Conservation (phyloP, 2,329 filamentous ascomycete species). For the Colletotrichum melonis region DNA sequence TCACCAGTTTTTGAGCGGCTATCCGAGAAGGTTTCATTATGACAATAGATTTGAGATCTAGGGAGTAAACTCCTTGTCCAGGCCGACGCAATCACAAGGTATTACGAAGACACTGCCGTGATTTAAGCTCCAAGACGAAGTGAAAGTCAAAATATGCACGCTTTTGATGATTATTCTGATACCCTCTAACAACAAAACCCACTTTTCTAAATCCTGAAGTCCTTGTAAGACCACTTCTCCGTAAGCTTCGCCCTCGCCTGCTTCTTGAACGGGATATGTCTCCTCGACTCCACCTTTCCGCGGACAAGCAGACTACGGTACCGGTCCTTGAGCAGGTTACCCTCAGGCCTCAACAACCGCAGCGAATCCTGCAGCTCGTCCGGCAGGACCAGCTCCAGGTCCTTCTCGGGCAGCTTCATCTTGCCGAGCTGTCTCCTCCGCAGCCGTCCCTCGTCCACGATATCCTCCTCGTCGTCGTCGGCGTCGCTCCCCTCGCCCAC, state of each 20-base stretch:
- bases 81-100: too few species aligned
- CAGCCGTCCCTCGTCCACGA: constrained; percentile 72
- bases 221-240: constrained; percentile 99
- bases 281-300: constrained; percentile 88
- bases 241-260: constrained; percentile 84
- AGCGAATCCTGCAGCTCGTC: constrained; percentile 87
- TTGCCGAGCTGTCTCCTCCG: constrained; percentile 81
- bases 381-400: constrained; percentile 83
- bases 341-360: constrained; percentile 88
- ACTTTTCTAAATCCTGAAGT: constrained; percentile 67
- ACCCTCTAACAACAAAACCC: neutral
- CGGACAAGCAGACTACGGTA: constrained; percentile 90
- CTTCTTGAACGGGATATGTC: constrained; percentile 82
- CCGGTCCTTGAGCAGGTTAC: constrained; percentile 92
- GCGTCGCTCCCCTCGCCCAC: constrained; percentile 49
- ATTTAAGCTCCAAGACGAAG: neutral
- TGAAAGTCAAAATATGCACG: neutral
- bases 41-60: too few species aligned
- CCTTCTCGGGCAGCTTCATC: constrained; percentile 78
- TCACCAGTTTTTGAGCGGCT: too few species aligned
- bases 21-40: neutral
- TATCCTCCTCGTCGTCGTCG: constrained; percentile 60
- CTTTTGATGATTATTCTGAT: constrained; percentile 32
- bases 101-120: too few species aligned
- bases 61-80: too few species aligned